phyloP scores from a whole-genome alignment of 2,329 filamentous ascomycete species.

The Drechslerella dactyloides region DNA sequence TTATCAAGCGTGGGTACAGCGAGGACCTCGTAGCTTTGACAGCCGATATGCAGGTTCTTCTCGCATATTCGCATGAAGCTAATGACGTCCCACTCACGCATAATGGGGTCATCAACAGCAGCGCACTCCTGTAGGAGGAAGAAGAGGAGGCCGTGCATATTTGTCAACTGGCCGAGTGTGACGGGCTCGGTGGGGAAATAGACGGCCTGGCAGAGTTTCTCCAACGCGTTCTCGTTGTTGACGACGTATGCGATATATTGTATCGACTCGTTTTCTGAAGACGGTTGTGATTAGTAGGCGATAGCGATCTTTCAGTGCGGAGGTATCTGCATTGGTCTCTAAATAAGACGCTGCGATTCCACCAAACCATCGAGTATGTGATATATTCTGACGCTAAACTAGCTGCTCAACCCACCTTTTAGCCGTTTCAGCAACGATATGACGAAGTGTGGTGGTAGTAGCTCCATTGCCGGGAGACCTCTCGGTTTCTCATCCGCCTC shows the following conservation, averaged over 20 bases:
- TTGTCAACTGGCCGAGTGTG: constrained; percentile 38
- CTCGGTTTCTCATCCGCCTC: constrained; percentile 35
- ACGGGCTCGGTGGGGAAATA: constrained; percentile 48
- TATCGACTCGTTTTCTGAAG: constrained; percentile 29
- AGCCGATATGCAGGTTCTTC: constrained; percentile 47
- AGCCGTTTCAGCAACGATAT: constrained; percentile 28
- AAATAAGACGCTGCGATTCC: too few species aligned
- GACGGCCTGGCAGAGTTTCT: constrained; percentile 41
- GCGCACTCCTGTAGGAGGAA: constrained; percentile 39
- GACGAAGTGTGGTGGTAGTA: constrained; percentile 38
- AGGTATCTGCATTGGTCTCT: neutral
- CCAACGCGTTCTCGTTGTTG: constrained; percentile 40
- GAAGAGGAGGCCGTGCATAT: constrained; percentile 41
- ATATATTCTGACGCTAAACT: too few species aligned
- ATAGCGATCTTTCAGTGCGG: neutral
- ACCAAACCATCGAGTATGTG: too few species aligned
- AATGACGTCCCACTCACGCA: constrained; percentile 28
- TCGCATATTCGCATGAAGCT: constrained; percentile 29
- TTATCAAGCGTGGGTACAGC: constrained; percentile 40
- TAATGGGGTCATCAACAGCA: constrained; percentile 30
- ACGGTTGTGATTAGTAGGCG: neutral
- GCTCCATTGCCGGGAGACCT: constrained; percentile 33
- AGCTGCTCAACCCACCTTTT: constrained; percentile 17
- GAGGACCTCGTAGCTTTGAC: constrained; percentile 44
- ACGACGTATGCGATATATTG: constrained; percentile 43